phyloP scores from a whole-genome alignment of 169 alveolate genomes.

The Plasmodium malariae region DNA sequence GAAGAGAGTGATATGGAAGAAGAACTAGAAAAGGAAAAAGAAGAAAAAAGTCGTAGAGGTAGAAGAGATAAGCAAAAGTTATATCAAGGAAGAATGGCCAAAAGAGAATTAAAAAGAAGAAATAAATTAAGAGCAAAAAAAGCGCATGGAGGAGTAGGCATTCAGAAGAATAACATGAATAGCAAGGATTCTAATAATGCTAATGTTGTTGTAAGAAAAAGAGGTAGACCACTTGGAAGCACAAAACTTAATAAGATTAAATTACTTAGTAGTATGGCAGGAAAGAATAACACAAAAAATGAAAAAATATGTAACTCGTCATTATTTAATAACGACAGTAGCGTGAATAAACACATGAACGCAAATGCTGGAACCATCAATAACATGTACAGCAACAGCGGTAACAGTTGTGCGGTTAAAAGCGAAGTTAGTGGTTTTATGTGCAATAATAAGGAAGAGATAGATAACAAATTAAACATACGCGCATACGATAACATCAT shows the following conservation, averaged over 20 bases:
- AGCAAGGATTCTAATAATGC: neutral
- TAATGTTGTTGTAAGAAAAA: constrained; percentile 43
- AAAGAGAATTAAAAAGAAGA: constrained; percentile 25
- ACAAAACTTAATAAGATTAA: constrained; percentile 42
- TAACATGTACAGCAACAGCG: no score
- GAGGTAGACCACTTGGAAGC: constrained; percentile 75
- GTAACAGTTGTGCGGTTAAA: no score
- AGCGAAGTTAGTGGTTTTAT: no score
- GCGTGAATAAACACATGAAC: no score
- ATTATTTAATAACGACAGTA: no score
- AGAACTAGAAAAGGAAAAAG: constrained; percentile 1
- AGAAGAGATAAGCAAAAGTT: constrained; percentile 1
- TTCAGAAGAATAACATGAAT: neutral
- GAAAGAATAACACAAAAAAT: constrained; percentile 8
- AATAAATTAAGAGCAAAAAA: constrained; percentile 23
- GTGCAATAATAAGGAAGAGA: no score
- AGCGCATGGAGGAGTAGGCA: neutral
- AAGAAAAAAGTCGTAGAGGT: constrained; percentile 15
- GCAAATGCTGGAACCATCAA: no score
- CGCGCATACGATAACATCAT: no score
- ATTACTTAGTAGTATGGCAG: neutral
- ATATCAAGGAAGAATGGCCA: constrained; percentile 1
- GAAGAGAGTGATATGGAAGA: constrained; percentile 24
- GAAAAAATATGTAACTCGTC: neutral
- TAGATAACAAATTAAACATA: no score